These are phyloP conservation scores for Wickerhamomyces kurtzmanii DNA, from an alignment of 805 yeast species.

Conservation along the genomic window DNA sequence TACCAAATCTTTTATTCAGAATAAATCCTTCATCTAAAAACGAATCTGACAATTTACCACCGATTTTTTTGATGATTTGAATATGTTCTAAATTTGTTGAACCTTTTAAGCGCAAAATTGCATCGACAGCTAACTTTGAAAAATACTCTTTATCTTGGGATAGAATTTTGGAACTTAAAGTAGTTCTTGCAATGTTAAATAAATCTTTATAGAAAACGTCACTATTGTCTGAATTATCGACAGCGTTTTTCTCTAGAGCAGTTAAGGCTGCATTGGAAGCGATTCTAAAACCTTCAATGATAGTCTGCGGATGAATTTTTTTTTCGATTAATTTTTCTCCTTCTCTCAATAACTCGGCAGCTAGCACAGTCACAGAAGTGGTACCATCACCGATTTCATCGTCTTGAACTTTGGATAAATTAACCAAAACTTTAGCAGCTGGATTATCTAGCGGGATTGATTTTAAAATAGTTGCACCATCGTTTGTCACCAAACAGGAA, in stretches of 20 bases:
- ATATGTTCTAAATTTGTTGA: conserved; percentile 90
- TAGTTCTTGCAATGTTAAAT: conserved; percentile 88
- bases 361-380: conserved; percentile 93
- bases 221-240: conserved; percentile 72
- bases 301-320: conserved; percentile 95
- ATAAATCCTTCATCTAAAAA: conserved; percentile 90
- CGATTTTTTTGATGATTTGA: conserved; percentile 80
- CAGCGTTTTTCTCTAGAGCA: conserved; percentile 62
- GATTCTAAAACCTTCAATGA: conserved; percentile 91
- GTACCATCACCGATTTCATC: conserved; percentile 99
- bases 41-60: conserved; percentile 94
- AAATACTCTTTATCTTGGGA: conserved; percentile 92
- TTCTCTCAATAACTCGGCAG: conserved; percentile 82
- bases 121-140: conserved; percentile 85
- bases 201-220: conserved; percentile 81
- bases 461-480: conserved; percentile 93
- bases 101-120: conserved; percentile 93
- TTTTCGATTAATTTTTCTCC: conserved; percentile 91
- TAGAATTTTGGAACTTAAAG: conserved; percentile 94
- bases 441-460: conserved; percentile 96
- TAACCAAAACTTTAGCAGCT: conserved; percentile 95
- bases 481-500: conserved; percentile 98
- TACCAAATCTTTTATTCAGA: conserved; percentile 91
- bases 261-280: conserved; percentile 84
- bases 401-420: conserved; percentile 97